These are phyloP conservation scores for Pueraria montana DNA, from an alignment of 306 rosid genomes.

Conservation along the genomic window DNA sequence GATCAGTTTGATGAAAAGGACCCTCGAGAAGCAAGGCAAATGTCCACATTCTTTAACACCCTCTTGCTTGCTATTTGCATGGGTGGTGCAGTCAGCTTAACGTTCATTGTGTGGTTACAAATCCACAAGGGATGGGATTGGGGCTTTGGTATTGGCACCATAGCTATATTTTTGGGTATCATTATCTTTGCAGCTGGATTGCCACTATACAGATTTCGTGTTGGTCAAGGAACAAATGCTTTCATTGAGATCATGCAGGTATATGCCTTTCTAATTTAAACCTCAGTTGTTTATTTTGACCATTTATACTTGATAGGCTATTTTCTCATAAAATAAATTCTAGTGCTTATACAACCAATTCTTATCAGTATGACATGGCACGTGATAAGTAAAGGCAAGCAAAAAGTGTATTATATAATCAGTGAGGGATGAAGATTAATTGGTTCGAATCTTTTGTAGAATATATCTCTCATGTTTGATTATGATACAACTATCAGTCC, in stretches of 20 bases:
- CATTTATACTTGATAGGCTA: too few species aligned
- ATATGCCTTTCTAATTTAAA: background rate
- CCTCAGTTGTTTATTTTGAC: background rate
- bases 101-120: constrained; percentile 82
- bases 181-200: constrained; percentile 66
- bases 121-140: constrained; percentile 87
- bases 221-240: constrained; percentile 63
- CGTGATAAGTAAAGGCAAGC: too few species aligned
- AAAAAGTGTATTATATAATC: too few species aligned
- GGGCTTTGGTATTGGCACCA: constrained; percentile 76
- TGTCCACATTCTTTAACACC: constrained; percentile 83
- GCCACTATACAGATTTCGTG: constrained; percentile 78
- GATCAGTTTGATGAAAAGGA: constrained; percentile 88
- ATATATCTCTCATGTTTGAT: too few species aligned
- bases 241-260: constrained; percentile 81
- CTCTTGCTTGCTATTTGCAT: constrained; percentile 71
- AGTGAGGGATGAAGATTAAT: too few species aligned
- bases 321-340: too few species aligned
- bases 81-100: constrained; percentile 80
- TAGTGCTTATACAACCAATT: background rate
- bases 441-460: too few species aligned
- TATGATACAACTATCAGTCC: too few species aligned
- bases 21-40: constrained; percentile 71
- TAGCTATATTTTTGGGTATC: constrained; percentile 63
- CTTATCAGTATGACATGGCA: background rate